These are phyloP conservation scores for Rauvolfia tetraphylla DNA, from an alignment of 257 asterid genomes.

Conservation along the genomic window DNA sequence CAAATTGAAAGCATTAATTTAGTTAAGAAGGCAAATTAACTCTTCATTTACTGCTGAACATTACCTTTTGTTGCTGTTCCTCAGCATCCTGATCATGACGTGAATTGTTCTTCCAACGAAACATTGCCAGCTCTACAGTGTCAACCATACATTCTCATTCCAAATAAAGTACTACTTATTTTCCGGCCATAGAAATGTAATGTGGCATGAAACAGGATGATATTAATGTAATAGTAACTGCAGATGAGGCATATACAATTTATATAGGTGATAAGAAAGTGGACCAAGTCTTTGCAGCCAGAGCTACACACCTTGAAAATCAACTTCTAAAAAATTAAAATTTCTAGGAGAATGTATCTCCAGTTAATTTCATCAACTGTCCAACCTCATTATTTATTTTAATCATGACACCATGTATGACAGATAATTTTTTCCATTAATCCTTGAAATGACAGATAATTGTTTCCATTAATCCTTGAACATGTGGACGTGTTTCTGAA, in stretches of 20 bases:
- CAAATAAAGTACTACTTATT: not conserved
- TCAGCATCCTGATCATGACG: constrained; percentile 42
- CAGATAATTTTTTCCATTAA: not conserved
- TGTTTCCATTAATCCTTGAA: not conserved
- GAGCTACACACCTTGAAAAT: not conserved
- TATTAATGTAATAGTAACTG: not conserved
- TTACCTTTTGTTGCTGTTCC: constrained; percentile 75
- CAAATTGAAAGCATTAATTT: not conserved
- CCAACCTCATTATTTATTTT: not conserved
- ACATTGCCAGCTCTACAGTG: constrained; percentile 34
- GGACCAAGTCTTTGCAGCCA: not conserved
- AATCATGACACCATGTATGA: not conserved
- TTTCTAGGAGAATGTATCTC: not conserved
- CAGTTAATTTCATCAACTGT: not conserved
- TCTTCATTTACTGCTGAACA: not conserved
- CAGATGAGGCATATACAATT: not conserved
- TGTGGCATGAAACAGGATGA: not conserved
- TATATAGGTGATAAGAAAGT: not conserved
- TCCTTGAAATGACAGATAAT: not conserved
- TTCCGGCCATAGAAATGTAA: not conserved
- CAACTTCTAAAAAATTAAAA: not conserved
- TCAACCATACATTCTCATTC: not conserved
- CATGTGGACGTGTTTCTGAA: not conserved
- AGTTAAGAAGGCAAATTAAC: not conserved
- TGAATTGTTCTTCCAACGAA: constrained; percentile 56